phyloP scores from a whole-genome alignment of 208 protist species.

The Acanthamoeba divionensis region DNA sequence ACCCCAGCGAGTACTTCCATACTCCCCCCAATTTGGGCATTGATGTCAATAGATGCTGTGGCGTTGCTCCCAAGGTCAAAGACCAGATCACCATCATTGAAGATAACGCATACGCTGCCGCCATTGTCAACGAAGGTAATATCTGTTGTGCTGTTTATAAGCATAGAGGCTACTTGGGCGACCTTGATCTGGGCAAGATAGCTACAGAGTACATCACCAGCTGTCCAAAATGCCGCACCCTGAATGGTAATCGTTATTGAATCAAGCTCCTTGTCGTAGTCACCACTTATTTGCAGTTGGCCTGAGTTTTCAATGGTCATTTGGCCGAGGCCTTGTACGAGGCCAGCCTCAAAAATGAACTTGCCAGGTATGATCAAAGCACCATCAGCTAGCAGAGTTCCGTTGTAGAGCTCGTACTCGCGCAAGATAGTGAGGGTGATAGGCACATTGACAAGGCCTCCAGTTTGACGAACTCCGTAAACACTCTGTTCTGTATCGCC shows the following conservation, averaged over 20 bases:
- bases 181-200: not conserved
- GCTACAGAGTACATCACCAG: constrained; percentile 18
- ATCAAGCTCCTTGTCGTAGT: too few species aligned
- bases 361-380: not conserved
- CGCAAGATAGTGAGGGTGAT: constrained; percentile 16
- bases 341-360: not conserved
- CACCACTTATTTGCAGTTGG: too few species aligned
- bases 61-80: too few species aligned
- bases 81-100: too few species aligned
- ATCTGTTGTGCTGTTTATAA: not conserved
- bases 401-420: constrained; percentile 8
- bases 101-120: too few species aligned
- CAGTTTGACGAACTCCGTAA: not conserved
- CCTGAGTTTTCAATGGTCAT: not conserved
- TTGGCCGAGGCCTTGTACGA: constrained; percentile 4
- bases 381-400: not conserved
- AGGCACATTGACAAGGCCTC: constrained; percentile 8
- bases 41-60: too few species aligned
- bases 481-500: not conserved
- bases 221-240: not conserved
- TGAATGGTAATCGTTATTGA: too few species aligned
- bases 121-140: too few species aligned
- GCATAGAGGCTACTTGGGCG: not conserved
- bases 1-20: too few species aligned
- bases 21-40: too few species aligned